Evolutionary conservation across 2,329 filamentous ascomycete species (phyloP), one percentile per base, ranked within the genome.

Genomic region (Aquanectria penicillioides): DNA sequence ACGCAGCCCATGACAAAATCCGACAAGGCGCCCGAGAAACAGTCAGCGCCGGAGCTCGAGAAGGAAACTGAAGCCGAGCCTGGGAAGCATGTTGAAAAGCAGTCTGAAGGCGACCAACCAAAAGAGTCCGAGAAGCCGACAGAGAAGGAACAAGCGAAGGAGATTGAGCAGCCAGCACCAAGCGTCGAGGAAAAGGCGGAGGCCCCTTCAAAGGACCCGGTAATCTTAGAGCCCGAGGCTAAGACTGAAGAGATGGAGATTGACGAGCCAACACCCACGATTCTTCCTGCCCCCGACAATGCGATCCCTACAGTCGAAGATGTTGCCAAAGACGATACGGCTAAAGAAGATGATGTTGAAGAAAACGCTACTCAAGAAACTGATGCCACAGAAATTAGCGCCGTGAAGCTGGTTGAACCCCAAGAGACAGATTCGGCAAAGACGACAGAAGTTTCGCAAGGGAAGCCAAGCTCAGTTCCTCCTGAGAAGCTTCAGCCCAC

Each of bases 191-290:
- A 25, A 5, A 25, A 36, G 41, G n/a, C 8, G 5, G 23, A 40
- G 10, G 43, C 41, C 20, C 18, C 33, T 9, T n/a, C 28, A 6
- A 43, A 54, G 13, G 36, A 61, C 10, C 12, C 29, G 12, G 23
- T 34, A 11, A 18, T 33, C 61, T 3, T n/a, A n/a, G 66, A 69
- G 18, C 64, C 64, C 28, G 71, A 74, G 49, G 72, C 78, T 3
- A 79, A 79, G 59, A 68, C 74, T 2, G 78, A 80, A 54, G 75
- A 80, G 38, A 77, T 78, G 73, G 78, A 81, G 9, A 69, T 75
- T 7, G 77, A 80, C 40, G 61, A 66, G 17, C 61, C 64, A 20
- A 48, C 46, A 12, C 23, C 43, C 13, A 52, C 57, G 9, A 38
- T 57, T 13, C 57, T 57, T 8, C 29, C 54, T 18, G 41, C 46